These are phyloP conservation scores for Botryotinia calthae DNA, from an alignment of 2,329 filamentous ascomycete genomes.

Conservation along the genomic window DNA sequence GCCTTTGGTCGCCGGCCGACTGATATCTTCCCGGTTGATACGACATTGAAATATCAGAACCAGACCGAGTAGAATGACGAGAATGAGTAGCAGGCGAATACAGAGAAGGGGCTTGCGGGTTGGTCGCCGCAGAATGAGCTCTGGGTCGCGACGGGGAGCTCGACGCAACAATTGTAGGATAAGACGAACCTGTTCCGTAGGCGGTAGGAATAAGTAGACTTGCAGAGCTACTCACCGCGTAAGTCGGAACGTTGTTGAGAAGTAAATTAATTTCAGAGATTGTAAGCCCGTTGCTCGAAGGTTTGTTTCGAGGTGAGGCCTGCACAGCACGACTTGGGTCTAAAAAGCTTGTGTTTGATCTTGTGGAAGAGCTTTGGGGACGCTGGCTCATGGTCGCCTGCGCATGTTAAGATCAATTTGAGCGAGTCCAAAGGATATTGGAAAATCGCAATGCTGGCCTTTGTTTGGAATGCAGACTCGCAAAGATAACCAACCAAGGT, in stretches of 20 bases:
- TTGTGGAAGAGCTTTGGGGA: slow-evolving; percentile 18
- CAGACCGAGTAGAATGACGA: slow-evolving; percentile 37
- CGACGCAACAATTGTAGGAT: slow-evolving; percentile 40
- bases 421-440: slow-evolving; percentile 15
- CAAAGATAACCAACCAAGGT: slow-evolving; percentile 15
- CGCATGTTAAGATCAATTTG: slow-evolving; percentile 18
- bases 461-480: slow-evolving; percentile 16
- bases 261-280: slow-evolving; percentile 30
- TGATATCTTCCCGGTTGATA: slow-evolving; percentile 43
- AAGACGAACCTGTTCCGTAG: slow-evolving; percentile 41
- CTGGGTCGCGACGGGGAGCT: slow-evolving; percentile 40
- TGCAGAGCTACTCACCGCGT: slow-evolving; percentile 34
- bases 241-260: slow-evolving; percentile 38
- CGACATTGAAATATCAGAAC: slow-evolving; percentile 34
- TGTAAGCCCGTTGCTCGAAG: slow-evolving; percentile 19
- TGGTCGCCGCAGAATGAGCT: slow-evolving; percentile 43
- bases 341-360: slow-evolving; percentile 17
- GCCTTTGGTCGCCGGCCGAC: slow-evolving; percentile 39
- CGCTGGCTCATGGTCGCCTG: slow-evolving; percentile 19
- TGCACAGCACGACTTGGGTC: slow-evolving; percentile 18
- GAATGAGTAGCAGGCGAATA: slow-evolving; percentile 34
- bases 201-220: slow-evolving; percentile 40
- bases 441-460: slow-evolving; percentile 13
- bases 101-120: slow-evolving; percentile 30
- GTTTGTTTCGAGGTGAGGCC: slow-evolving; percentile 18